Base-by-base conservation (phyloP, 2,329 filamentous ascomycete species). In the Bipolaris bicolor region DNA sequence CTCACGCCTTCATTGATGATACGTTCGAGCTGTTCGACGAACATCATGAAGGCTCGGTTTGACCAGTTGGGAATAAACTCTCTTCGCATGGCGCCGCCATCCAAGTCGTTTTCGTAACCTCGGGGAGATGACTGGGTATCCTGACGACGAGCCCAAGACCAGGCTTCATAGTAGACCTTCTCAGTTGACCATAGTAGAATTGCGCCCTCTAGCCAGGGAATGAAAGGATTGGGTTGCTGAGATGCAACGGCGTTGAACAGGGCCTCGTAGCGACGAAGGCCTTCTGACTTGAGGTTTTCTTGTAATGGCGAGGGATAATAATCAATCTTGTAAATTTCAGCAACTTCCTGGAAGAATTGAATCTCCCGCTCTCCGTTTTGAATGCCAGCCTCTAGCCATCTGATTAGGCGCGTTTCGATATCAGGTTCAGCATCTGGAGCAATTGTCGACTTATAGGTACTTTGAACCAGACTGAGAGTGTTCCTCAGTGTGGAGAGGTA, bases 11-110 rank as follows among this genome's bases (percentile, higher is more conserved):
- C 78, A 69, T 89, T 85, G 54, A 88, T 77, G 7, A 88, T 78
- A 20, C 69, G 74, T 24, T 81, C 83, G 53, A 89, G 77, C 47
- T 77, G 74, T 51, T 82, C 76, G 13, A 89, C 87, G 76, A 89
- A 88, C 49, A 64, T 75, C 36, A 78, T 78, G 69, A 90, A 90
- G 65, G 86, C 84, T 2, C 71, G 63, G 60, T 83, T 86, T 43
- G 84, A 86, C 88, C 88, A 90, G 66, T 90, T 90, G 0, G 83
- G 84, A 55, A 90, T 90, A 61, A 90, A 88, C 67, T 85, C 83
- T 48, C 79, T 80, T 55, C 87, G 79, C 72, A 90, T 73, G 5
- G 87, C 88, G 0, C 88, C 88, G 0, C 87, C 87, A 69, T 90
- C 88, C 0, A 78, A 78, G 67, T 89, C 87, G n/a, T 72, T 67